A percentile compares a stretch with the other conserved stretches of the same genome.
These are phyloP conservation scores for Tolypocladium pustulatum DNA, from an alignment of 2,329 filamentous ascomycete genomes.

Conservation along the genomic window DNA sequence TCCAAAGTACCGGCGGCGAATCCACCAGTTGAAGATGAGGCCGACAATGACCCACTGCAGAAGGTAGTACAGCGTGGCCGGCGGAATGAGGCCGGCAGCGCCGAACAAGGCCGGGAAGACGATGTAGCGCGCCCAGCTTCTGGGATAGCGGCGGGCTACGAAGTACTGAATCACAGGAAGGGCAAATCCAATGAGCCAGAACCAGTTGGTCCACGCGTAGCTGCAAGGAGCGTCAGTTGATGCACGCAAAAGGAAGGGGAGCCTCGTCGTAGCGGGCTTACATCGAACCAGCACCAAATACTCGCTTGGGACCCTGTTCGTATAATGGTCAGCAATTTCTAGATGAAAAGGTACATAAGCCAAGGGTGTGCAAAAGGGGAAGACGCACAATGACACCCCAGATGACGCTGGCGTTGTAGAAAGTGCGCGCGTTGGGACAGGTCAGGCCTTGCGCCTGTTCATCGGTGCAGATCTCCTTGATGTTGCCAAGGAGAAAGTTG, in stretches of 20 bases:
- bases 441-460: constrained; percentile 37
- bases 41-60: constrained; percentile 44
- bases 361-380: background rate
- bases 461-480: constrained; percentile 37
- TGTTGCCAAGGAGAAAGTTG: constrained; percentile 30
- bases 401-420: constrained; percentile 47
- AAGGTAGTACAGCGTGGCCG: constrained; percentile 43
- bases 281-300: background rate
- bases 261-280: background rate
- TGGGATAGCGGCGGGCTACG: background rate
- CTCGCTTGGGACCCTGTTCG: background rate
- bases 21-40: constrained; percentile 41
- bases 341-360: background rate
- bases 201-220: background rate
- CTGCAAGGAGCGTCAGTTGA: background rate
- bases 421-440: constrained; percentile 45
- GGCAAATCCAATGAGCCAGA: background rate
- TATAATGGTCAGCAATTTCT: background rate
- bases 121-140: constrained; percentile 29
- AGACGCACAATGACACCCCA: constrained; percentile 44
- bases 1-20: constrained; percentile 34
- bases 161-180: background rate
- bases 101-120: constrained; percentile 42
- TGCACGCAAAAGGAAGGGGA: background rate
- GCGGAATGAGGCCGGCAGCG: constrained; percentile 35